Evolutionary conservation across 140 eudicot genomes (phyloP).

Genomic region (Senecio squalidus): DNA sequence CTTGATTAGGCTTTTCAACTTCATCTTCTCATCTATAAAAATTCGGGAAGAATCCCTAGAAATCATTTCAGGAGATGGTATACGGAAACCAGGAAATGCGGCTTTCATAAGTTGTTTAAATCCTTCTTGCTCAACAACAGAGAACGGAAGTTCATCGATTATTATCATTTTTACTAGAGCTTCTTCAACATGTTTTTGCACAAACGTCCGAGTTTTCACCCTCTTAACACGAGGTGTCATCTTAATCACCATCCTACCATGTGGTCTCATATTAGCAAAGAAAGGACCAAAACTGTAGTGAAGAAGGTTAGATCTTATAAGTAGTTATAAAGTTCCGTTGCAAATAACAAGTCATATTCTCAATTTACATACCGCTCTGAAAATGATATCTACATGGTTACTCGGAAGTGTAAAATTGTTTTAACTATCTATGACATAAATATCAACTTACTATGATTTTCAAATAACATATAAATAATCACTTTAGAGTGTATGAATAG

Average conservation of each 20-base stretch:
- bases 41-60: slow-evolving; percentile 5
- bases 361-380: too few relatives aligned
- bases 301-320: not conserved
- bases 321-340: not conserved
- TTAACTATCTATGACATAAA: too few relatives aligned
- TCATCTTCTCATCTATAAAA: slow-evolving; percentile 6
- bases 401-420: too few relatives aligned
- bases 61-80: slow-evolving; percentile 1
- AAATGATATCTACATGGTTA: too few relatives aligned
- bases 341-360: not conserved
- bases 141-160: not conserved
- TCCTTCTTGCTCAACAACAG: slow-evolving; percentile 2
- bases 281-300: not conserved
- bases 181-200: not conserved
- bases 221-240: not conserved
- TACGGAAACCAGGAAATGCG: not conserved
- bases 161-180: not conserved
- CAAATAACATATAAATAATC: too few relatives aligned
- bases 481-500: too few relatives aligned
- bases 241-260: too few relatives aligned
- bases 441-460: too few relatives aligned
- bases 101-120: not conserved
- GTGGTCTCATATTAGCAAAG: not conserved
- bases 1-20: slow-evolving; percentile 9
- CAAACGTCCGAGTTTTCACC: not conserved